Evolutionary conservation across 2,329 filamentous ascomycete genomes (phyloP), one percentile per base, ranked within the genome.

Genomic region (Fusarium brachygibbosum): DNA sequence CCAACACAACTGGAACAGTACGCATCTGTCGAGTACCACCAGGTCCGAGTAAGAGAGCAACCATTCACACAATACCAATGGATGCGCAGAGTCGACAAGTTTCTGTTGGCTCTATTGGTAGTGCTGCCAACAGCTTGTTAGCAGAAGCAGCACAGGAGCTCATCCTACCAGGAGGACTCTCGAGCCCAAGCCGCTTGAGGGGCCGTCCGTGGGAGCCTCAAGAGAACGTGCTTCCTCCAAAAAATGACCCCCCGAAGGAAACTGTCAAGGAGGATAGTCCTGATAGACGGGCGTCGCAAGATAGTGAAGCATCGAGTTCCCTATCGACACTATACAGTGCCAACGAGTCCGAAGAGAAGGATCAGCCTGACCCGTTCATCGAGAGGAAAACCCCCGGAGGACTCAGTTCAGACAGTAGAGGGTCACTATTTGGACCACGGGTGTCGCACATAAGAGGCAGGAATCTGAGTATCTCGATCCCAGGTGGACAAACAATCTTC

Each of bases 291-390:
- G 58, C 52, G 6, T 84, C 82, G 0, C 58, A 74, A 6, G 78
- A 80, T 6, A 86, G 83, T 64, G 79, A 84, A 11, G 77, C 80
- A 16, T 87, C 85, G 0, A 87, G 85, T 38, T 83, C 85, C 4
- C 77, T 88, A 7, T 88, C 86, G 6, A 88, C 86, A 0, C 74
- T 88, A 7, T 87, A 87, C 66, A 88, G 86, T 60, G 84, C 83
- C 48, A 84, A 86, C 31, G 85, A 87, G 54, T 77, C 79, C 2
- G 80, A 83, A 11, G 80, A 82, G 9, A 76, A 76, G 19, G 68
- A 74, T 5, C 52, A 66, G 17, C 45, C 73, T 23, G 79, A 81
- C 31, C 79, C 79, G 0, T 81, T 81, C 46, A 69, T 78, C 2
- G 78, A 78, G 49, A 56, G 35, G 7, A 60, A 40, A 31, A 35